Percentiles rank a stretch among this genome's conserved stretches.
Conservation (phyloP, 1,284 basidiomycete species). For the Cutaneotrichosporon sp. region DNA sequence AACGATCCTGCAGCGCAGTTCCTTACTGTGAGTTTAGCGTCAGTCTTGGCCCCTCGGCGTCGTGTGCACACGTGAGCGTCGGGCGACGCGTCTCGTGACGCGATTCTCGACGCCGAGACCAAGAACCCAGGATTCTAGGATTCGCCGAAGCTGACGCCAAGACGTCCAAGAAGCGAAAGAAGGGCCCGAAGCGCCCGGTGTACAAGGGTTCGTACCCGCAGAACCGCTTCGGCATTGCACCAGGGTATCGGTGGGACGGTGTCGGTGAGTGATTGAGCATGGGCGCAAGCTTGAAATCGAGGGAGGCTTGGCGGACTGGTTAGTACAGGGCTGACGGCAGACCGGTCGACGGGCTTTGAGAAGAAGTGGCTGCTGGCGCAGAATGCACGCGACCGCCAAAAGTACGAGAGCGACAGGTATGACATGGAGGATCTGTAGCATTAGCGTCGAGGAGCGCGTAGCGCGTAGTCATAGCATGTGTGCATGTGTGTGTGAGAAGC, state of each 20-base stretch:
- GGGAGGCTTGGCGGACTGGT: background rate
- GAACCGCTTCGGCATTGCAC: conserved; percentile 91
- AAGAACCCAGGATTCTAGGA: background rate
- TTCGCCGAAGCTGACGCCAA: conserved; percentile 17
- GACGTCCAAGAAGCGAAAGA: conserved; percentile 59
- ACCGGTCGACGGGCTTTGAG: conserved; percentile 92
- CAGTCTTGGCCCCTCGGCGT: background rate
- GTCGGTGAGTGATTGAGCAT: conserved; percentile 65
- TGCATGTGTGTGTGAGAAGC: no score
- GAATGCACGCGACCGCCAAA: conserved; percentile 70
- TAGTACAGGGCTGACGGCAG: conserved; percentile 56
- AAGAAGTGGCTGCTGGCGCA: conserved; percentile 82
- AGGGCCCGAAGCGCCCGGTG: conserved; percentile 77
- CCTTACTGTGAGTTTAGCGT: conserved; percentile 67
- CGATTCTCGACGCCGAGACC: background rate
- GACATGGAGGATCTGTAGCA: conserved; percentile 83
- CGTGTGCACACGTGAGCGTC: background rate
- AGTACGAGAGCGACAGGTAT: conserved; percentile 75
- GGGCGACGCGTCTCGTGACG: background rate
- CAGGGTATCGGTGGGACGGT: conserved; percentile 96
- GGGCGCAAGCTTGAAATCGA: background rate
- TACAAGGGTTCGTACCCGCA: conserved; percentile 89
- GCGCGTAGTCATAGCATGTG: background rate
- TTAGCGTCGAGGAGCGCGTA: no score
- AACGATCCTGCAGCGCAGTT: conserved; percentile 95